Conservation (phyloP, 139 green algal species). For the Diplosphaera chodatii region DNA sequence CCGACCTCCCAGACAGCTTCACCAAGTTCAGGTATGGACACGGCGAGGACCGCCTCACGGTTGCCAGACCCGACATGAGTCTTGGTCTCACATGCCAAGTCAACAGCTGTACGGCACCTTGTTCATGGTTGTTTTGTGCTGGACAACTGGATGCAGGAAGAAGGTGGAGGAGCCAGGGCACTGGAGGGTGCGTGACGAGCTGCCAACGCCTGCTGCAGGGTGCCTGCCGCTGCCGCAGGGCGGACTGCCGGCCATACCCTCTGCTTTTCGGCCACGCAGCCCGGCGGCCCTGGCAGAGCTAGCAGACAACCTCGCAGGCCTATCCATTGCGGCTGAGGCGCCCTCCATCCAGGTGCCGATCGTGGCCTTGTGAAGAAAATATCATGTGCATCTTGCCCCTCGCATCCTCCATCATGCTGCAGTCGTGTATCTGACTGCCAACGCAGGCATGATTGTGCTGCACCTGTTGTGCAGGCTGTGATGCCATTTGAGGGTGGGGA, state of each 20-base stretch:
- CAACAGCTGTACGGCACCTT: too few species aligned
- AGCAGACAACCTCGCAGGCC: neutral
- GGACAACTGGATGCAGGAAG: too few species aligned
- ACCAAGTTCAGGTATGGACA: constrained; percentile 76
- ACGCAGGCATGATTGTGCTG: too few species aligned
- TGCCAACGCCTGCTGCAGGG: constrained; percentile 41
- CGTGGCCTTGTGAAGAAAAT: neutral
- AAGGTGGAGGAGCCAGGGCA: constrained; percentile 29
- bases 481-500: constrained; percentile 88
- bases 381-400: neutral
- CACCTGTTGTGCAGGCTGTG: constrained; percentile 28
- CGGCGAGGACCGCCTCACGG: constrained; percentile 69
- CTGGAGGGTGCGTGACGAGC: constrained; percentile 35
- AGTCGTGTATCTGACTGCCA: neutral
- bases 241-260: neutral
- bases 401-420: neutral
- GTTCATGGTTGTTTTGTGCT: too few species aligned
- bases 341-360: neutral
- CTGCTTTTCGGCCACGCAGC: neutral
- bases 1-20: constrained; percentile 77
- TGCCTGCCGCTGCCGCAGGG: constrained; percentile 48
- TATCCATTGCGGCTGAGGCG: too few species aligned
- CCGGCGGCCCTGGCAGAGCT: neutral
- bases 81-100: constrained; percentile 2
- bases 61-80: neutral